Conservation (phyloP, 2,329 filamentous ascomycete species). For the Exutisphaerella laricina region DNA sequence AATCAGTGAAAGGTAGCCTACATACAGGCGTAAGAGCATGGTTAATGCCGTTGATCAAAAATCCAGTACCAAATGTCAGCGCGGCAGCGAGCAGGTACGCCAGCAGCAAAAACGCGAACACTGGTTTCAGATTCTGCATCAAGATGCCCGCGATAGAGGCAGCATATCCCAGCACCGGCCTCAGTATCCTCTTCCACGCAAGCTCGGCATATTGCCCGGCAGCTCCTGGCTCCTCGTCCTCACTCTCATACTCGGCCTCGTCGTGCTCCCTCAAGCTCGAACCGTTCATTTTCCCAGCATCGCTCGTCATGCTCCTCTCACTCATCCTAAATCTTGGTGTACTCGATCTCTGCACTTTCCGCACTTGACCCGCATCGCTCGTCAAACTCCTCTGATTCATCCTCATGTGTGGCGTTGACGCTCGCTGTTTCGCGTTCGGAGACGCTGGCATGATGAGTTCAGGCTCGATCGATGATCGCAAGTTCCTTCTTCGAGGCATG, state of each 20-base stretch:
- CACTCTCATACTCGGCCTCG: conserved; percentile 24
- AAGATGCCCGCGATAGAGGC: conserved; percentile 54
- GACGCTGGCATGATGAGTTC: conserved; percentile 42
- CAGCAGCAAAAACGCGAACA: conserved; percentile 57
- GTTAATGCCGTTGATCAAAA: conserved; percentile 56
- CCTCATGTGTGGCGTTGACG: conserved; percentile 26
- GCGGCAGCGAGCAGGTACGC: conserved; percentile 57
- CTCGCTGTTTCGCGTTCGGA: conserved; percentile 22
- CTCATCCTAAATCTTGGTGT: conserved; percentile 23
- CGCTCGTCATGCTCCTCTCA: conserved; percentile 30
- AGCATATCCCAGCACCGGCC: conserved; percentile 44
- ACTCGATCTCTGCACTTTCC: conserved; percentile 21
- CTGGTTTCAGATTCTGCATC: conserved; percentile 57
- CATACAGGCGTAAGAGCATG: conserved; percentile 64
- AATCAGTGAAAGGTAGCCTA: conserved; percentile 59
- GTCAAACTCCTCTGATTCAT: conserved; percentile 29
- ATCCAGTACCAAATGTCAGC: conserved; percentile 55
- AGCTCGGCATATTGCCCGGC: conserved; percentile 12
- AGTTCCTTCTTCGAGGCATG: conserved; percentile 18
- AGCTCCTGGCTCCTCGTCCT: conserved; percentile 11
- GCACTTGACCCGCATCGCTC: conserved; percentile 26
- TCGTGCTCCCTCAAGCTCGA: conserved; percentile 19
- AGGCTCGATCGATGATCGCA: conserved; percentile 31
- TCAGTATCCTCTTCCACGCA: conserved; percentile 32
- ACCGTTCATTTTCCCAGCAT: conserved; percentile 24